Evolutionary conservation across 2,329 filamentous ascomycete species (phyloP).

Genomic region (Dactylonectria macrodidyma): DNA sequence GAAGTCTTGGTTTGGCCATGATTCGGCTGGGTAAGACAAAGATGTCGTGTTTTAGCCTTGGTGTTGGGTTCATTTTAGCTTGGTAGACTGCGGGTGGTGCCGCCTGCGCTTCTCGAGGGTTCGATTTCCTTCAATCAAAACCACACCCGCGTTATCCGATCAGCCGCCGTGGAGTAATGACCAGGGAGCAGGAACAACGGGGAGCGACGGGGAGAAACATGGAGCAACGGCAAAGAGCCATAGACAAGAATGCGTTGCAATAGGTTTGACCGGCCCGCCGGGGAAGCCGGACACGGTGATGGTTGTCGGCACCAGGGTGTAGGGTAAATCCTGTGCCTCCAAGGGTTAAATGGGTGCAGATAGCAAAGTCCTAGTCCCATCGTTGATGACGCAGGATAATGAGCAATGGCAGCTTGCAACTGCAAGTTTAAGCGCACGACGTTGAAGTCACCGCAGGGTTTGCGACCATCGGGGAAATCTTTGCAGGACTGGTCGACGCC

Average conservation of each 20-base stretch:
- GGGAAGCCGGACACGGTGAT: conserved; percentile 22
- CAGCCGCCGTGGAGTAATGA: conserved; percentile 5
- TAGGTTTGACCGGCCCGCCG: conserved; percentile 19
- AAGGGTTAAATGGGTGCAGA: conserved; percentile 29
- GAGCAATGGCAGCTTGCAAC: not conserved
- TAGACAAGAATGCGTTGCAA: conserved; percentile 11
- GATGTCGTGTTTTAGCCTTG: conserved; percentile 25
- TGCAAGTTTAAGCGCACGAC: conserved; percentile 25
- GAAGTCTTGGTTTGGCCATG: conserved; percentile 5
- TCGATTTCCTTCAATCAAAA: not conserved
- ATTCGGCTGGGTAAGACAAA: conserved; percentile 29
- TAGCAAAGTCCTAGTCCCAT: conserved; percentile 21
- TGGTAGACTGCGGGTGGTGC: conserved; percentile 40
- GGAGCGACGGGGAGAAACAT: no score
- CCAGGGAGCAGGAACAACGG: not conserved
- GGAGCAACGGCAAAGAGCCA: no score
- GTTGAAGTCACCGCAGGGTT: conserved; percentile 29
- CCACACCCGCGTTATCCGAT: conserved; percentile 14
- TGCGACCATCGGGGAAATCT: conserved; percentile 26
- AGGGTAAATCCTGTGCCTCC: conserved; percentile 36
- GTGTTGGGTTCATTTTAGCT: conserved; percentile 32
- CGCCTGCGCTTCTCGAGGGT: conserved; percentile 24
- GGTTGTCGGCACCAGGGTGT: conserved; percentile 14
- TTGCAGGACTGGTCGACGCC: conserved; percentile 7
- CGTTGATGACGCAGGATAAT: conserved; percentile 30